Evolutionary conservation across 1,139 yeast species (phyloP).

Genomic region (Candida glucosophila): DNA sequence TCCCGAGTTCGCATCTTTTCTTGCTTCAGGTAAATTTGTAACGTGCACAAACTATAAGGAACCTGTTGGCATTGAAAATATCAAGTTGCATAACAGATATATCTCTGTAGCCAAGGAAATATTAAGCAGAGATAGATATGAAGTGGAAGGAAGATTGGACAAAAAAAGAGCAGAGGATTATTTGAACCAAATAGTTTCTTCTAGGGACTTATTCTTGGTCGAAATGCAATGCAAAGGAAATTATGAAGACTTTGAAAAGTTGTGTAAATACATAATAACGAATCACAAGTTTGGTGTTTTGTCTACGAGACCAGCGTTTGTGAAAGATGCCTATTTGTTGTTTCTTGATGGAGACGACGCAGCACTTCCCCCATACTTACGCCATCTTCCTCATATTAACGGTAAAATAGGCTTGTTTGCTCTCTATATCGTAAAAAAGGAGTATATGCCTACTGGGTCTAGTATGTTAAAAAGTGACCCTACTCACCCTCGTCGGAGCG

Average conservation of each 20-base stretch:
- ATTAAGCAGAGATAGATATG: constrained; percentile 23
- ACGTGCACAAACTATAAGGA: constrained; percentile 22
- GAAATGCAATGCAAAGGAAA: constrained; percentile 22
- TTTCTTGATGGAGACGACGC: constrained; percentile 29
- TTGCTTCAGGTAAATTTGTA: constrained; percentile 34
- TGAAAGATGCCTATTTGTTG: constrained; percentile 60
- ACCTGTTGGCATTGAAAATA: constrained; percentile 19
- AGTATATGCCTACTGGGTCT: constrained; percentile 16
- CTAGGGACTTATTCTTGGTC: constrained; percentile 46
- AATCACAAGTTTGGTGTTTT: constrained; percentile 57
- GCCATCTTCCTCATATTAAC: constrained; percentile 9
- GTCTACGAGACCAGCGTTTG: constrained; percentile 36
- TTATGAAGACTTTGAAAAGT: constrained; percentile 29
- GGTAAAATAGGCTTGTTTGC: constrained; percentile 31
- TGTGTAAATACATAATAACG: constrained; percentile 44
- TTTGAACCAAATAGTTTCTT: constrained; percentile 36
- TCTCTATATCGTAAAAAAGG: constrained; percentile 40
- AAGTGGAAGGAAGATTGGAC: constrained; percentile 59
- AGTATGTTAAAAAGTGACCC: constrained; percentile 16
- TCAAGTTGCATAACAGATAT: constrained; percentile 15
- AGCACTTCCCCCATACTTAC: constrained; percentile 19
- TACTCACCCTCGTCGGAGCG: no score
- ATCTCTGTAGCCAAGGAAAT: constrained; percentile 25
- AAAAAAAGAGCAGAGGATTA: constrained; percentile 47
- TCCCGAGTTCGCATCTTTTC: constrained; percentile 45